Evolutionary conservation across 148 eudicot species (phyloP).

Genomic region (Linanthus parryae): DNA sequence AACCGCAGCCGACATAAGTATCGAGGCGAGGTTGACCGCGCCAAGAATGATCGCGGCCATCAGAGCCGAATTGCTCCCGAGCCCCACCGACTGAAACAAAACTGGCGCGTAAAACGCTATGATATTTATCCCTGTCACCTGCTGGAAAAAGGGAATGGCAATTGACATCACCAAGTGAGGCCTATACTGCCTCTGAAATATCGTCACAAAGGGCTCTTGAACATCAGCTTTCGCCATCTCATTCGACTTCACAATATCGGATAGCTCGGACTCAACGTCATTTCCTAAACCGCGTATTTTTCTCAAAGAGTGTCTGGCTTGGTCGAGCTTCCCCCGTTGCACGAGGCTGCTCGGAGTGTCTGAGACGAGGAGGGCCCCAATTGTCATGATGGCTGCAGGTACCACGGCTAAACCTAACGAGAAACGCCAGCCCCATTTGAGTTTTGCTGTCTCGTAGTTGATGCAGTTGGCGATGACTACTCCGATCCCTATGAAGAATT

Average conservation of each 20-base stretch:
- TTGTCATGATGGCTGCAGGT: slow-evolving; percentile 34
- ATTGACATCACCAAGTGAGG: slow-evolving; percentile 45
- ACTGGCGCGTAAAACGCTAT: slow-evolving; percentile 46
- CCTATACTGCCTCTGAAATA: slow-evolving; percentile 33
- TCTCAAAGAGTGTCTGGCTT: slow-evolving; percentile 22
- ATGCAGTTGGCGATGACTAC: slow-evolving; percentile 24
- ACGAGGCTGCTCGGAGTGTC: slow-evolving; percentile 51
- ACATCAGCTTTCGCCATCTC: slow-evolving; percentile 17
- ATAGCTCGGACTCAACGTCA: slow-evolving; percentile 27
- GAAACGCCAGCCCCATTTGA: slow-evolving; percentile 39
- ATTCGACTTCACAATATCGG: slow-evolving; percentile 26
- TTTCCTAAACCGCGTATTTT: slow-evolving; percentile 22
- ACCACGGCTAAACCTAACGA: slow-evolving; percentile 33
- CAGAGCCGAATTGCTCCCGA: slow-evolving; percentile 29
- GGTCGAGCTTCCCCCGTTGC: slow-evolving; percentile 28
- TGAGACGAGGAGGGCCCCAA: slow-evolving; percentile 27
- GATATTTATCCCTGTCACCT: slow-evolving; percentile 38
- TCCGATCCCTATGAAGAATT: slow-evolving; percentile 38
- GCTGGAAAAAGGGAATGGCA: slow-evolving; percentile 42
- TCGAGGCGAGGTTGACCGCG: slow-evolving; percentile 19
- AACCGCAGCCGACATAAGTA: slow-evolving; percentile 26
- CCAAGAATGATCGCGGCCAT: slow-evolving; percentile 34
- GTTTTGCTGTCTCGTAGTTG: slow-evolving; percentile 19
- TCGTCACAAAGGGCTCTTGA: slow-evolving; percentile 29
- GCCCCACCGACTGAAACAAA: slow-evolving; percentile 35